These are phyloP conservation scores for Aspergillus sp. DNA, from an alignment of 2,329 filamentous ascomycete genomes.

Conservation along the genomic window DNA sequence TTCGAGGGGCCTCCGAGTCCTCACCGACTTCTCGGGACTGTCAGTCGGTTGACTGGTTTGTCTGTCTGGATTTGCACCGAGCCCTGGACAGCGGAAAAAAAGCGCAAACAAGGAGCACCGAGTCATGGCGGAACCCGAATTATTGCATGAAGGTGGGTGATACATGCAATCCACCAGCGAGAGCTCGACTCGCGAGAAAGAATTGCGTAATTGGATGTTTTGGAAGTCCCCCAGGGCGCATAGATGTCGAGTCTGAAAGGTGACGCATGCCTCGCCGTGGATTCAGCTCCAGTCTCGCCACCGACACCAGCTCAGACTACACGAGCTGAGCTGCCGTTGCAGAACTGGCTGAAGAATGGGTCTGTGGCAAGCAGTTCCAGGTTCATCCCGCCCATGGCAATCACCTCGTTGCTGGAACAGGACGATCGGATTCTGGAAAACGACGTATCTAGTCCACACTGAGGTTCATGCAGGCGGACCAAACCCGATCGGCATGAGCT, in stretches of 20 bases:
- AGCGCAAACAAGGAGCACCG: background rate
- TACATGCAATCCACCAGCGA: background rate
- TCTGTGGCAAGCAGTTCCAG: background rate
- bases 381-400: slow-evolving; percentile 1
- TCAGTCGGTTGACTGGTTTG: background rate
- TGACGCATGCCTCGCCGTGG: background rate
- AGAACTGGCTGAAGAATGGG: background rate
- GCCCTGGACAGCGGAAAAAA: background rate
- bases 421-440: slow-evolving; percentile 21
- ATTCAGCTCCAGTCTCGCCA: background rate
- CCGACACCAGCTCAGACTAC: background rate
- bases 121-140: background rate
- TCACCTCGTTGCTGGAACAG: slow-evolving; percentile 17
- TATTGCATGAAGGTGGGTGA: slow-evolving; percentile 5
- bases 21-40: background rate
- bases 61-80: background rate
- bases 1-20: background rate
- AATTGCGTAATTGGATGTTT: background rate
- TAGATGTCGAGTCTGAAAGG: background rate
- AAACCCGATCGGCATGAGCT: slow-evolving; percentile 15
- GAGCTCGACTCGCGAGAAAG: background rate
- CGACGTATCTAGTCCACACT: slow-evolving; percentile 13
- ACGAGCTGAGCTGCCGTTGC: background rate
- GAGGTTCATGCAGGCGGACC: slow-evolving; percentile 1
- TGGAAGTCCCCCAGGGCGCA: too few relatives aligned